These are phyloP conservation scores for Cladosporium cucumerinum DNA, from an alignment of 2,329 filamentous ascomycete genomes.

Conservation along the genomic window DNA sequence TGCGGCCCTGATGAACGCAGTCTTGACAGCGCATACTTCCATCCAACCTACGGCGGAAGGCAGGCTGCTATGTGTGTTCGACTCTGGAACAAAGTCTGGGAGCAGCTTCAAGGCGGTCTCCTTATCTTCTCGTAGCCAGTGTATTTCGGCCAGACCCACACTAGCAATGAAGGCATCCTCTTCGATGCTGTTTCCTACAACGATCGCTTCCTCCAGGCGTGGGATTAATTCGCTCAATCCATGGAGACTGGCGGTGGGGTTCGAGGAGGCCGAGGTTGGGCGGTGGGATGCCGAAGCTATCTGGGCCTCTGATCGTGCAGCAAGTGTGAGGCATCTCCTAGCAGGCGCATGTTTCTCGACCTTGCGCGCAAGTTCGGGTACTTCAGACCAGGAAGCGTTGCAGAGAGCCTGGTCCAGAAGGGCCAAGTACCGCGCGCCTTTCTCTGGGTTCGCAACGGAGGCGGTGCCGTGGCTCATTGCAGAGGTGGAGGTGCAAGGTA, in stretches of 20 bases:
- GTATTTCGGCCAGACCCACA: slow-evolving; percentile 79
- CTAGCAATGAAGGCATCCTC: slow-evolving; percentile 69
- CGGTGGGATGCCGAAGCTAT: slow-evolving; percentile 44
- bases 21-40: slow-evolving; percentile 60
- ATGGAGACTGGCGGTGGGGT: slow-evolving; percentile 29
- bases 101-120: slow-evolving; percentile 54
- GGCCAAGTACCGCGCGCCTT: slow-evolving; percentile 77
- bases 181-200: slow-evolving; percentile 31
- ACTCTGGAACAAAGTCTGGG: slow-evolving; percentile 24
- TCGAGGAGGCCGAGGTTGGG: slow-evolving; percentile 41
- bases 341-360: slow-evolving; percentile 84
- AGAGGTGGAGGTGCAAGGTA: slow-evolving; percentile 15
- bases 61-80: slow-evolving; percentile 14
- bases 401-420: slow-evolving; percentile 83
- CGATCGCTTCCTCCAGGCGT: slow-evolving; percentile 37
- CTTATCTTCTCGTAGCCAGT: slow-evolving; percentile 69
- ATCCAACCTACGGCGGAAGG: slow-evolving; percentile 61
- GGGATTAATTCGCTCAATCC: slow-evolving; percentile 39
- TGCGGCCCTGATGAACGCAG: slow-evolving; percentile 29
- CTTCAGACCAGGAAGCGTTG: slow-evolving; percentile 78
- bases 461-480: slow-evolving; percentile 27
- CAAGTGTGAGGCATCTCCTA: slow-evolving; percentile 38
- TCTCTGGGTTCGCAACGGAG: slow-evolving; percentile 41
- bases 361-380: slow-evolving; percentile 88
- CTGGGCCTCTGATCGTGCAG: slow-evolving; percentile 46